These are phyloP conservation scores for Zopfia rhizophila DNA, from an alignment of 2,329 filamentous ascomycete genomes.

Conservation along the genomic window DNA sequence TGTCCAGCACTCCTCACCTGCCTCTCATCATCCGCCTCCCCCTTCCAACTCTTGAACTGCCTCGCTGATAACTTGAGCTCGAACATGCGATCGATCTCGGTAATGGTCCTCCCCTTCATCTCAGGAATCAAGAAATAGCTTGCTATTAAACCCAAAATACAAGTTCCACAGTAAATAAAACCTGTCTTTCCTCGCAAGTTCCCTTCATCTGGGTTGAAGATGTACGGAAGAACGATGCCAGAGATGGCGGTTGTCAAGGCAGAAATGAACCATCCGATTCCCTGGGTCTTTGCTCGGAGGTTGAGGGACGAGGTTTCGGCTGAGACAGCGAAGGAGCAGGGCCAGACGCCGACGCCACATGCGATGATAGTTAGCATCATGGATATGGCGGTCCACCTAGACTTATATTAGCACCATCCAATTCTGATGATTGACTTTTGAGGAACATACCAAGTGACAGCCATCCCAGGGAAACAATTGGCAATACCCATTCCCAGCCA, in stretches of 20 bases:
- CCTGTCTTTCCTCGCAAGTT: slow-evolving; percentile 55
- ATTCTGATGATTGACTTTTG: not conserved
- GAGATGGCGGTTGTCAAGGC: slow-evolving; percentile 56
- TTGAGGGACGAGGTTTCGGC: slow-evolving; percentile 58
- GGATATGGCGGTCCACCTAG: slow-evolving; percentile 53
- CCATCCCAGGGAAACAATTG: slow-evolving; percentile 54
- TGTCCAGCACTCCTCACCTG: not conserved
- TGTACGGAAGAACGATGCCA: slow-evolving; percentile 61
- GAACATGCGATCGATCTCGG: slow-evolving; percentile 60
- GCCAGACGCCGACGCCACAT: slow-evolving; percentile 57
- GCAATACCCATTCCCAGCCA: slow-evolving; percentile 62
- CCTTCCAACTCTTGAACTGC: slow-evolving; percentile 1
- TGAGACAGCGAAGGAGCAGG: slow-evolving; percentile 54
- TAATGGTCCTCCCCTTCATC: slow-evolving; percentile 60
- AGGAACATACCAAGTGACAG: slow-evolving; percentile 53
- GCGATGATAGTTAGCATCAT: slow-evolving; percentile 58
- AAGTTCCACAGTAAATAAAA: slow-evolving; percentile 54
- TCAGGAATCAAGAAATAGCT: slow-evolving; percentile 64
- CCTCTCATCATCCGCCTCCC: not conserved
- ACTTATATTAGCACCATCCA: slow-evolving; percentile 1
- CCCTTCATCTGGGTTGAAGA: slow-evolving; percentile 61
- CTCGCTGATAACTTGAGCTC: slow-evolving; percentile 1
- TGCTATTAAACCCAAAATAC: slow-evolving; percentile 44
- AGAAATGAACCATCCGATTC: slow-evolving; percentile 56
- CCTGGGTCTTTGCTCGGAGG: slow-evolving; percentile 57